These are phyloP conservation scores for Plasmodium fragile DNA, from an alignment of 169 alveolate species.

Conservation along the genomic window DNA sequence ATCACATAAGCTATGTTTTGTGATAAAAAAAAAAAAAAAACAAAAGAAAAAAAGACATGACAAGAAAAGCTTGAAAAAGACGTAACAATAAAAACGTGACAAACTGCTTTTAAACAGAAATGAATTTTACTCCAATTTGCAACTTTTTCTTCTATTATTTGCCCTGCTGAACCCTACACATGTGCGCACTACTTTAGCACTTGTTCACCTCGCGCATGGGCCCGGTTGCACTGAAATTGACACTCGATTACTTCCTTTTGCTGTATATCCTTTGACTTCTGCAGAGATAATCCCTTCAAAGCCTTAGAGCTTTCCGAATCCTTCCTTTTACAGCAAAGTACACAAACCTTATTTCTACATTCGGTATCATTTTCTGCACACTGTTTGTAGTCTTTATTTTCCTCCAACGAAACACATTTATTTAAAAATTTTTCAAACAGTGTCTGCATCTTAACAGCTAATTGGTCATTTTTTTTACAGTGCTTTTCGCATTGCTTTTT, in stretches of 20 bases:
- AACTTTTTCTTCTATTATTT: not conserved
- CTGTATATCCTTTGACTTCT: slow-evolving; percentile 47
- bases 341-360: slow-evolving; percentile 38
- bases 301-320: slow-evolving; percentile 8
- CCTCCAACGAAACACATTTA: slow-evolving; percentile 69
- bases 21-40: not conserved
- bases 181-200: not conserved
- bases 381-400: slow-evolving; percentile 58
- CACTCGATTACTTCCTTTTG: slow-evolving; percentile 70
- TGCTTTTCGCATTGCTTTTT: slow-evolving; percentile 77
- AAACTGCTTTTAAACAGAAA: not conserved
- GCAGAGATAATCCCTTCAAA: slow-evolving; percentile 43
- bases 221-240: slow-evolving; percentile 56
- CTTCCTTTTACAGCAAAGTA: slow-evolving; percentile 58
- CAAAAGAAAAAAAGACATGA: too few relatives aligned
- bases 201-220: not conserved
- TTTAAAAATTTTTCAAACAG: slow-evolving; percentile 67
- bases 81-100: not conserved
- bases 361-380: slow-evolving; percentile 39
- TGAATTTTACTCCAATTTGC: not conserved
- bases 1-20: not conserved
- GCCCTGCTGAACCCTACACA: not conserved
- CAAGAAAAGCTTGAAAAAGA: not conserved
- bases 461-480: slow-evolving; percentile 80
- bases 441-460: slow-evolving; percentile 64